These are phyloP conservation scores for Capsicum pubescens DNA, from an alignment of 257 asterid species.

Conservation along the genomic window DNA sequence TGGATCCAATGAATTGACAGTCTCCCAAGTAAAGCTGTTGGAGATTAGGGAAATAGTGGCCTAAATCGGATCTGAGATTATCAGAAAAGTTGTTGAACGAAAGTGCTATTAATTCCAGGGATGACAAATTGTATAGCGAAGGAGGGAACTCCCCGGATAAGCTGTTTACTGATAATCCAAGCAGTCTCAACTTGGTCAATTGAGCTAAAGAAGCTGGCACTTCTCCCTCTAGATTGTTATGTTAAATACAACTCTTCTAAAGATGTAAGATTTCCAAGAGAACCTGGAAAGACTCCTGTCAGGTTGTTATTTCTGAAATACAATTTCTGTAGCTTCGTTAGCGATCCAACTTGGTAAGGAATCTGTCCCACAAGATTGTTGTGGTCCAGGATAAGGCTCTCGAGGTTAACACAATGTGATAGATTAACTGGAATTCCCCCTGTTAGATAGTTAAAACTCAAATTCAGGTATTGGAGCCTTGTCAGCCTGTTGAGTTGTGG, in stretches of 20 bases:
- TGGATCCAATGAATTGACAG: slow-evolving; percentile 46
- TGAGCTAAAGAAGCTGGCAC: slow-evolving; percentile 42
- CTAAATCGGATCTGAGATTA: slow-evolving; percentile 43
- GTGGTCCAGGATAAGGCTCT: slow-evolving; percentile 39
- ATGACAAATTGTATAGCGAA: slow-evolving; percentile 44
- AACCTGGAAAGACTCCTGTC: slow-evolving; percentile 53
- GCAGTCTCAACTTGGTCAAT: slow-evolving; percentile 35
- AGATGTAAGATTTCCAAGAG: slow-evolving; percentile 57
- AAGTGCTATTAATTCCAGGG: slow-evolving; percentile 42
- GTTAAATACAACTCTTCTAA: slow-evolving; percentile 46
- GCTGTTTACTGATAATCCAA: slow-evolving; percentile 39
- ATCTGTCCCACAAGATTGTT: slow-evolving; percentile 40
- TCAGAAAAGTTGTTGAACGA: slow-evolving; percentile 49
- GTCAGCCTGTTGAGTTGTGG: slow-evolving; percentile 42
- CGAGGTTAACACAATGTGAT: slow-evolving; percentile 40
- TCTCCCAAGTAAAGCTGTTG: slow-evolving; percentile 37
- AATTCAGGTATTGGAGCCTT: slow-evolving; percentile 43
- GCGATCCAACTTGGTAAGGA: slow-evolving; percentile 33
- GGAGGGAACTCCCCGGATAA: slow-evolving; percentile 52
- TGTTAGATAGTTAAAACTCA: slow-evolving; percentile 44
- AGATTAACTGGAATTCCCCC: slow-evolving; percentile 46
- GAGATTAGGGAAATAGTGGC: slow-evolving; percentile 45
- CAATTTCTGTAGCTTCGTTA: slow-evolving; percentile 30
- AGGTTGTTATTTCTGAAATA: slow-evolving; percentile 53
- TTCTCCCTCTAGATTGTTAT: slow-evolving; percentile 45